Evolutionary conservation across 176 grass and related monocot genomes (phyloP).

Genomic region (Eragrostis curvula): DNA sequence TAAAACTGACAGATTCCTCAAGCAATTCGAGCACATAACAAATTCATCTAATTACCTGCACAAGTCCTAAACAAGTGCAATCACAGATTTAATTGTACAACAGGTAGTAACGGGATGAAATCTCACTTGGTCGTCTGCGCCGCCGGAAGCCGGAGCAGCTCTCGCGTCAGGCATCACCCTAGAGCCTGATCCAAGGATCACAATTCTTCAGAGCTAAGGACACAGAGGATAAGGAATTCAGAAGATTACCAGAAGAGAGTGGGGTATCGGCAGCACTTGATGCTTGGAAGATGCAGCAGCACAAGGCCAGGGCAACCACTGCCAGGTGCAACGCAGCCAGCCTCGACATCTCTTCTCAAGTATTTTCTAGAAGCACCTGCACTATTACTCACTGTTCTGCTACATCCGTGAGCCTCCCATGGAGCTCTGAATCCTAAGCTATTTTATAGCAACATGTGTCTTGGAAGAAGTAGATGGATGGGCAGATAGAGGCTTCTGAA

Average conservation of each 20-base stretch:
- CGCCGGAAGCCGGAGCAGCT: not conserved
- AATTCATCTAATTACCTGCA: no score
- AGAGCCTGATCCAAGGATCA: not conserved
- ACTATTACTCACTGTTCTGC: constrained; percentile 32
- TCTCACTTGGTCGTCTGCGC: constrained; percentile 27
- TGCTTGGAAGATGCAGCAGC: constrained; percentile 38
- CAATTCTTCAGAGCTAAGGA: not conserved
- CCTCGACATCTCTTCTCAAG: constrained; percentile 16
- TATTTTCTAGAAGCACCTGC: no score
- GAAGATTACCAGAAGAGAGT: constrained; percentile 35
- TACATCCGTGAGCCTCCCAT: constrained; percentile 29
- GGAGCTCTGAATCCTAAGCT: not conserved
- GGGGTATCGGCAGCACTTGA: not conserved
- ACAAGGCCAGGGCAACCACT: constrained; percentile 36
- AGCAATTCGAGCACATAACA: not conserved
- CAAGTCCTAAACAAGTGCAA: not conserved
- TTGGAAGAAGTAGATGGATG: not conserved
- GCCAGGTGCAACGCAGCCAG: not conserved
- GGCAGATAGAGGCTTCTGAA: constrained; percentile 31
- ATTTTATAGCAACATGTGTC: constrained; percentile 38
- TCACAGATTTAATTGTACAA: not conserved
- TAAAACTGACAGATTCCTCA: not conserved
- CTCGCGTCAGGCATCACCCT: constrained; percentile 2
- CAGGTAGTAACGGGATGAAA: not conserved
- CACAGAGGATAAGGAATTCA: not conserved